Evolutionary conservation across 352 stramenopile genomes (phyloP).

Genomic region (Phytophthora sp.): DNA sequence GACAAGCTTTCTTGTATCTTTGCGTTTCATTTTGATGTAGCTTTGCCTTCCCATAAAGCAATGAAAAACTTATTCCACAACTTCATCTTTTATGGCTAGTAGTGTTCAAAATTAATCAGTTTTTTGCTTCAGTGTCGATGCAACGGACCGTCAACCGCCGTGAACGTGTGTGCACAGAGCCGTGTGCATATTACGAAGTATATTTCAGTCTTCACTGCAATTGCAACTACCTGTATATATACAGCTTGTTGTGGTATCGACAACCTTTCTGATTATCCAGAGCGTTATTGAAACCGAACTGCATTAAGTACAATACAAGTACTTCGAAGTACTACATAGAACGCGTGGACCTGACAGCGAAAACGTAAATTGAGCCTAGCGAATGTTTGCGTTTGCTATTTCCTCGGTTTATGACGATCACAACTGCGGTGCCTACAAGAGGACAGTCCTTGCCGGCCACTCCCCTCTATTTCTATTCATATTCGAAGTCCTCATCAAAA

Average conservation of each 20-base stretch:
- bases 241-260: too few species aligned
- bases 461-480: conserved; percentile 68
- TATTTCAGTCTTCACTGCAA: too few species aligned
- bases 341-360: too few species aligned
- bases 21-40: conserved; percentile 21
- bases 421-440: conserved; percentile 13
- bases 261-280: background rate
- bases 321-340: too few species aligned
- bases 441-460: conserved; percentile 13
- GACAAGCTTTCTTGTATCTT: conserved; percentile 43
- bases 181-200: too few species aligned
- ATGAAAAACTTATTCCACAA: conserved; percentile 21
- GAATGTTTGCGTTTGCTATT: conserved; percentile 24
- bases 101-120: background rate
- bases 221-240: too few species aligned
- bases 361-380: too few species aligned
- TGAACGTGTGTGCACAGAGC: too few species aligned
- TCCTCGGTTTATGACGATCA: conserved; percentile 24
- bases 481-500: conserved; percentile 72
- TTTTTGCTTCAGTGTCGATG: background rate
- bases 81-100: background rate
- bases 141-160: background rate
- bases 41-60: conserved; percentile 27
- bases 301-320: background rate
- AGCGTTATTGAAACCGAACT: background rate